A percentile compares a stretch with the other conserved stretches of the same genome.
phyloP scores from a whole-genome alignment of 768 basidiomycete genomes.

The Termitomyces sp. region DNA sequence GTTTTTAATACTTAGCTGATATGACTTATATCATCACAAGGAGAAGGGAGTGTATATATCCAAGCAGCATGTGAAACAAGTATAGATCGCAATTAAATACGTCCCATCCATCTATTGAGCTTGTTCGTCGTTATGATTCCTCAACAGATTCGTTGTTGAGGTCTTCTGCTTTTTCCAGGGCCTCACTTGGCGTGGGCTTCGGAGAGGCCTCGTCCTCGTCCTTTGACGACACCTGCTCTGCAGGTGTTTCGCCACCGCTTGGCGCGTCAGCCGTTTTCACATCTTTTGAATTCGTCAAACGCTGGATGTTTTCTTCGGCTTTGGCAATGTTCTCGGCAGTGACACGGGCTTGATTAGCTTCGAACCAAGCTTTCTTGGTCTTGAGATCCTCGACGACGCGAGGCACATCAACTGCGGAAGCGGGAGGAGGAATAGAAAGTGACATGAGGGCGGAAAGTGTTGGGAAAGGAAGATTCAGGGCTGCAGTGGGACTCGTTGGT shows the following conservation, averaged over 20 bases:
- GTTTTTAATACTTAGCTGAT: constrained; percentile 6
- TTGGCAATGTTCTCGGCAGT: constrained; percentile 78
- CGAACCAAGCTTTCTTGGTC: constrained; percentile 93
- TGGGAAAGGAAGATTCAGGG: constrained; percentile 75
- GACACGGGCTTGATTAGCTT: constrained; percentile 81
- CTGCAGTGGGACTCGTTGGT: constrained; percentile 18
- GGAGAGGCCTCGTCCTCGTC: constrained; percentile 22
- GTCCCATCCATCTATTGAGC: constrained; percentile 8
- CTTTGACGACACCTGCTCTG: constrained; percentile 39
- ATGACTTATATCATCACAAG: constrained; percentile 5
- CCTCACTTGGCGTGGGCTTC: constrained; percentile 32
- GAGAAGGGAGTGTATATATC: constrained; percentile 7
- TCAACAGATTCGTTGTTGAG: constrained; percentile 22
- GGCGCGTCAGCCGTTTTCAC: constrained; percentile 27
- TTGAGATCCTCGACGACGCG: constrained; percentile 87
- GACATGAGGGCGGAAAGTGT: constrained; percentile 83
- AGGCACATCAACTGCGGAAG: constrained; percentile 66
- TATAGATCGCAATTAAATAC: constrained; percentile 4
- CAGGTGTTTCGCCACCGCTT: constrained; percentile 32
- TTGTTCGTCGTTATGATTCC: constrained; percentile 8
- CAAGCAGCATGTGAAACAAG: constrained; percentile 7
- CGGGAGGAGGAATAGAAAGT: constrained; percentile 88
- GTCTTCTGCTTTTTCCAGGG: constrained; percentile 37
- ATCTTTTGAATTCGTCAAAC: constrained; percentile 44
- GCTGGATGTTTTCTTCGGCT: constrained; percentile 71